phyloP scores from a whole-genome alignment of 352 stramenopile genomes.

The Pythium aphanidermatum region DNA sequence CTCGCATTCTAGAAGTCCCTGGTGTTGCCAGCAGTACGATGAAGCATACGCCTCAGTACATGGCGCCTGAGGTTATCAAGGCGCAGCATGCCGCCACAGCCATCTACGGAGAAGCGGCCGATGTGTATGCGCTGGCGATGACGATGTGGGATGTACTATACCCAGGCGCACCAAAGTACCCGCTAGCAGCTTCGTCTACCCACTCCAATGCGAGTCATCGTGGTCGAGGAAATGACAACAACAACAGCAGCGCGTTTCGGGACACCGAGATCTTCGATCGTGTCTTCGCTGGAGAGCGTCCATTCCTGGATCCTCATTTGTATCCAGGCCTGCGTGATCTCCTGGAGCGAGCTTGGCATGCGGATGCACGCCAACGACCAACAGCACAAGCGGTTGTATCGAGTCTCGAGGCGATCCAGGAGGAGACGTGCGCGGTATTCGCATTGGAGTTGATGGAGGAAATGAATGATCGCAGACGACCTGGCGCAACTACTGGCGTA shows the following conservation, averaged over 20 bases:
- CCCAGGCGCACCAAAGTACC: conserved; percentile 39
- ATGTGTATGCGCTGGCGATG: conserved; percentile 42
- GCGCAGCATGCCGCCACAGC: conserved; percentile 13
- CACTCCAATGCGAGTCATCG: neutral
- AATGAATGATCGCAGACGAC: conserved; percentile 28
- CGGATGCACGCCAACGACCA: conserved; percentile 39
- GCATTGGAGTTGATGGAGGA: conserved; percentile 41
- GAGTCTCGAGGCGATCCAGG: conserved; percentile 49
- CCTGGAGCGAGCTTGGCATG: conserved; percentile 49
- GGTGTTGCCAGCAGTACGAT: conserved; percentile 38
- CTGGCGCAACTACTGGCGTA: too few relatives aligned
- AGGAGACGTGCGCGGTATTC: conserved; percentile 46
- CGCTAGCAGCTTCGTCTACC: neutral
- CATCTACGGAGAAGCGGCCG: conserved; percentile 34
- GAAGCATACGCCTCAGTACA: conserved; percentile 23
- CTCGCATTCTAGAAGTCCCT: conserved; percentile 48
- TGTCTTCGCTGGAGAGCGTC: conserved; percentile 35
- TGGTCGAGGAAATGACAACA: neutral
- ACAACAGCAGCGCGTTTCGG: conserved; percentile 21
- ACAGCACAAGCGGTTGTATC: conserved; percentile 39
- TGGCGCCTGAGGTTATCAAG: conserved; percentile 48
- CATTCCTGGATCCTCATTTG: conserved; percentile 29
- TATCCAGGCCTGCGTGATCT: conserved; percentile 47
- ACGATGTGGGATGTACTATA: conserved; percentile 51
- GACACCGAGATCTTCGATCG: conserved; percentile 32